phyloP scores from a whole-genome alignment of 148 eudicot genomes.

The Pharnaceum exiguum region DNA sequence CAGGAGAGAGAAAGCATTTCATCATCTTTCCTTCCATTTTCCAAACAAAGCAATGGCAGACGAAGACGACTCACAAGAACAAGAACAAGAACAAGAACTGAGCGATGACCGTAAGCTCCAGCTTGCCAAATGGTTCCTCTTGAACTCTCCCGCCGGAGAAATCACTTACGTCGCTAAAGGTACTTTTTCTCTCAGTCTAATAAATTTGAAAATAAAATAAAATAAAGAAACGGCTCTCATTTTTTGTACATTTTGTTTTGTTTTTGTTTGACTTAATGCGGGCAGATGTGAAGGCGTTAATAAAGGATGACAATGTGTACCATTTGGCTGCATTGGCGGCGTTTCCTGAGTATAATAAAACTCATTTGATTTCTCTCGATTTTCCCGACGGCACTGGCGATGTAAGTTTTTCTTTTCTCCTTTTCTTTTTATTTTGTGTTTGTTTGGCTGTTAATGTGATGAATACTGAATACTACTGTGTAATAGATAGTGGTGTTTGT shows the following conservation, averaged over 20 bases:
- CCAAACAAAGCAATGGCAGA: no score
- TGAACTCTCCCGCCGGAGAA: slow-evolving; percentile 93
- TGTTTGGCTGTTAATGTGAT: neutral
- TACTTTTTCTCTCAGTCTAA: slow-evolving; percentile 7
- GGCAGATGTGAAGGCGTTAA: slow-evolving; percentile 64
- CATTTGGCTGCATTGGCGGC: slow-evolving; percentile 66
- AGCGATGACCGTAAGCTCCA: slow-evolving; percentile 60
- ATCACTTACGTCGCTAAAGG: slow-evolving; percentile 92
- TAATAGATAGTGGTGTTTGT: neutral
- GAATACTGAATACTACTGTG: neutral
- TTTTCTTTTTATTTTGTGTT: neutral
- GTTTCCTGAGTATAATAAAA: slow-evolving; percentile 75
- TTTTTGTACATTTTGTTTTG: neutral
- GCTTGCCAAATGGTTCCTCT: slow-evolving; percentile 96
- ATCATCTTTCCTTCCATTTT: no score
- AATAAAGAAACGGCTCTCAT: neutral
- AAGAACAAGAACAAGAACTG: slow-evolving; percentile 26
- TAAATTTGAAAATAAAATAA: no score
- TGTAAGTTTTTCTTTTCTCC: slow-evolving; percentile 32
- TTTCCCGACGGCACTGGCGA: slow-evolving; percentile 75
- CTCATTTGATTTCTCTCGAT: slow-evolving; percentile 74
- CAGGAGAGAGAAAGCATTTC: slow-evolving; percentile 1
- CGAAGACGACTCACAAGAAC: slow-evolving; percentile 44
- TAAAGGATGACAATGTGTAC: slow-evolving; percentile 73
- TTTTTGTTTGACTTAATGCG: slow-evolving; percentile 3